Evolutionary conservation across 1,139 yeast species (phyloP), one percentile per base, ranked within the genome.

Genomic region (Debaryomycetaceae sp.): DNA sequence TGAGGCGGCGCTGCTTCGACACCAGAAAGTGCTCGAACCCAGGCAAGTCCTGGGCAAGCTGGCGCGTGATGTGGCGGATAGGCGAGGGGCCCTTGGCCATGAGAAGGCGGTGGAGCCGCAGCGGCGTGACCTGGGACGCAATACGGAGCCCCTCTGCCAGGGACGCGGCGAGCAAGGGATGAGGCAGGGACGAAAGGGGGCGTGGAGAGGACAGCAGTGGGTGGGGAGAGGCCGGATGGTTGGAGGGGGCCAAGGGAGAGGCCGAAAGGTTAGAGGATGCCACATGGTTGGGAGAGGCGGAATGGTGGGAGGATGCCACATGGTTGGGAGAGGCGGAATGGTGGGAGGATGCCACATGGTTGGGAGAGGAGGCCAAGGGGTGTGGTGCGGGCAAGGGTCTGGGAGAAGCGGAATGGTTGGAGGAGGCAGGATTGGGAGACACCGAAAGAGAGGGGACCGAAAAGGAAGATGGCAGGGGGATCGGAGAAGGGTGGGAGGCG

Each of bases 101-200:
- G 32, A 86, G 62, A 30, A 86, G 56, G 27, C 67, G 67, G 14
- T 94, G 86, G 34, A 86, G 61, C 40, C 86, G 67, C 28, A 77
- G 72, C 2, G 95, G 83, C 0, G 95, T 85, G 19, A 86, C 87
- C 44, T 79, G 73, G 27, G 83, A 69, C 2, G 95, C 95, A 11
- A 92, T 92, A 15, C 85, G 92, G 32, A 85, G 70, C 4, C 93
- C 95, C 39, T 78, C 83, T 1, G 94, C 93, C 2, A 93, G 79
- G 27, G 86, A 78, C 1, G 95, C 83, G 24, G 87, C 77, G 27
- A 77, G 55, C 25, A 68, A n/a, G n/a, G n/a, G n/a, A n/a, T n/a
- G 44, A 16, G 26, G 27, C 24, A 23, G 14, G 13, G 25, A 13
- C 13, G 16, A 13, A 5, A 25, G 21, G 15, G 13, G 22, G 12